Percentiles rank a stretch among this genome's conserved stretches.
Evolutionary conservation across 23 red algal genomes (phyloP).

Genomic region (Gracilariopsis chorda): DNA sequence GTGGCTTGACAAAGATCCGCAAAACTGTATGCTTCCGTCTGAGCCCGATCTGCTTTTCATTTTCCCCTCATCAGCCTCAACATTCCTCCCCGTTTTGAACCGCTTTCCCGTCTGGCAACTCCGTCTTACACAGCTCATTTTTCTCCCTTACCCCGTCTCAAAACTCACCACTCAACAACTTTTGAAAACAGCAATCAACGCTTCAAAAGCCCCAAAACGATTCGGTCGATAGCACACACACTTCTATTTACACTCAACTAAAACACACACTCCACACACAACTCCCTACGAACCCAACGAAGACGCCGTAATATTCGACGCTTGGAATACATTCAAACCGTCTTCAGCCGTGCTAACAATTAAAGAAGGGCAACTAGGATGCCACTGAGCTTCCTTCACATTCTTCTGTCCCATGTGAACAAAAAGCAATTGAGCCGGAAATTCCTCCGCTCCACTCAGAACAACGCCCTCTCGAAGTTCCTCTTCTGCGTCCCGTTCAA

Average conservation of each 20-base stretch:
- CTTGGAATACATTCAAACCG: conserved; percentile 68
- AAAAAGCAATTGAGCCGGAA: conserved; percentile 93
- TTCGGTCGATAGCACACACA: conserved; percentile 43
- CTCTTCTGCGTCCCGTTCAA: conserved; percentile 85
- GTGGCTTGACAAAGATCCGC: conserved; percentile 18
- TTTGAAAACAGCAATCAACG: neutral
- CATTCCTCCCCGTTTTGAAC: neutral
- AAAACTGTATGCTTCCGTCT: neutral
- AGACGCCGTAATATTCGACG: conserved; percentile 46
- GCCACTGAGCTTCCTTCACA: conserved; percentile 93
- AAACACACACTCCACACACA: neutral
- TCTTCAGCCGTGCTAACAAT: conserved; percentile 62
- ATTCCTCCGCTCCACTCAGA: conserved; percentile 66
- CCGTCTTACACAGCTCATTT: conserved; percentile 45
- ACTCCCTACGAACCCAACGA: neutral
- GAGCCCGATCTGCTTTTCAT: conserved; percentile 55
- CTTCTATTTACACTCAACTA: neutral
- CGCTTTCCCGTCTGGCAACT: conserved; percentile 58
- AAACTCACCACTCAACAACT: neutral
- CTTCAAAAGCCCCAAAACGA: conserved; percentile 36
- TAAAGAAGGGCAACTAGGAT: conserved; percentile 44
- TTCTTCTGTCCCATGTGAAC: conserved; percentile 85
- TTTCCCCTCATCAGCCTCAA: neutral
- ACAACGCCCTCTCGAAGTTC: conserved; percentile 68
- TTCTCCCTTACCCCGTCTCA: neutral